A percentile compares a stretch with the other conserved stretches of the same genome.
phyloP scores from a whole-genome alignment of 2,329 filamentous ascomycete species.

The Pseudonectria foliicola region DNA sequence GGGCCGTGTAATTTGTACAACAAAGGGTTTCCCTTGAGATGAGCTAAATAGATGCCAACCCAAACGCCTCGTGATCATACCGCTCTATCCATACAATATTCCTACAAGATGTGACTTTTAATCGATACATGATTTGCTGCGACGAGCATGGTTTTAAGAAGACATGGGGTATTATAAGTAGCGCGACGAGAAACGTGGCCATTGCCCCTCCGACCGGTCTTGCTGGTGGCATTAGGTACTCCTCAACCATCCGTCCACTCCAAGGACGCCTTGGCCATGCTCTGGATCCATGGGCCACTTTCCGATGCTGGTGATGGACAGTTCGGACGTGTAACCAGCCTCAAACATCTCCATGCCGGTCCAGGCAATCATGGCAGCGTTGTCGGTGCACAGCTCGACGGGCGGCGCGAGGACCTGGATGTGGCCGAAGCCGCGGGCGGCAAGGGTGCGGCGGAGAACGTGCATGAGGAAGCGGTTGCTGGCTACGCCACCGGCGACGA shows the following conservation, averaged over 20 bases:
- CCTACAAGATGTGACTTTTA: neutral
- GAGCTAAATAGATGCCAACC: conserved; percentile 3
- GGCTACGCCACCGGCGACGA: conserved; percentile 86
- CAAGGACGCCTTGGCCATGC: conserved; percentile 55
- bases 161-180: too few species aligned
- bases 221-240: conserved; percentile 7
- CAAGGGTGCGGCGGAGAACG: conserved; percentile 51
- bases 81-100: neutral
- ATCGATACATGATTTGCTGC: too few species aligned
- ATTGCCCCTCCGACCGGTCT: neutral
- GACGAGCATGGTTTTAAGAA: too few species aligned
- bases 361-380: conserved; percentile 98
- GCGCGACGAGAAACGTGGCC: conserved; percentile 2
- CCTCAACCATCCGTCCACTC: conserved; percentile 41
- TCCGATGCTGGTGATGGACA: conserved; percentile 52
- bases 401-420: conserved; percentile 69
- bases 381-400: conserved; percentile 75
- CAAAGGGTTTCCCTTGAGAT: conserved; percentile 22
- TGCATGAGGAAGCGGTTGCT: conserved; percentile 72
- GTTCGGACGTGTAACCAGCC: conserved; percentile 60
- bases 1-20: conserved; percentile 22
- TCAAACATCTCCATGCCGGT: conserved; percentile 86
- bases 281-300: conserved; percentile 71
- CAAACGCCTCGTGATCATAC: conserved; percentile 2
- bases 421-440: conserved; percentile 56